Evolutionary conservation across 164 flowering plant genomes (phyloP).

Genomic region (Aristolochia contorta): DNA sequence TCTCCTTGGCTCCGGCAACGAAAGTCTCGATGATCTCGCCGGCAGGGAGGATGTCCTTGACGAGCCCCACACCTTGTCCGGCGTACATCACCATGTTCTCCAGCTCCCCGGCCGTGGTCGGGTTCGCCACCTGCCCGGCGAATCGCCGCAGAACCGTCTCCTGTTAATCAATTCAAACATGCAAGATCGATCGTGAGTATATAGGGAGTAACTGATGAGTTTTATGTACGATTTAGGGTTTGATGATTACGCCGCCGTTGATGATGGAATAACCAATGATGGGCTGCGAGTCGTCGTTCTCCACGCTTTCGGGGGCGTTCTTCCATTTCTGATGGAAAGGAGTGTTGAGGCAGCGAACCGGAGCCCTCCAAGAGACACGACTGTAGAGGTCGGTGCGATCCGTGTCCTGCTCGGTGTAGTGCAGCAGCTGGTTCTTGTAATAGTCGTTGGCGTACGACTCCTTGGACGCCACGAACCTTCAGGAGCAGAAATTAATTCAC

Average conservation of each 20-base stretch:
- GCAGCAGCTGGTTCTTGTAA: slow-evolving; percentile 22
- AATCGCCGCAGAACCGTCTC: slow-evolving; percentile 13
- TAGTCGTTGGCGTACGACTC: slow-evolving; percentile 25
- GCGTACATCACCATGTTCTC: slow-evolving; percentile 17
- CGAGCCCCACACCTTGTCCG: slow-evolving; percentile 24
- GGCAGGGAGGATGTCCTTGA: slow-evolving; percentile 17
- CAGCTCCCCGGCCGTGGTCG: slow-evolving; percentile 11
- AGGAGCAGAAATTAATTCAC: too few species aligned
- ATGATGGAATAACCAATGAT: slow-evolving; percentile 15
- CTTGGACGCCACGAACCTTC: slow-evolving; percentile 19
- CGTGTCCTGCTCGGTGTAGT: slow-evolving; percentile 17
- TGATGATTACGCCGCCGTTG: slow-evolving; percentile 6
- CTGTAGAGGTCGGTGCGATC: slow-evolving; percentile 21
- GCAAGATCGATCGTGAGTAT: too few species aligned
- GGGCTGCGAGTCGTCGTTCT: slow-evolving; percentile 16
- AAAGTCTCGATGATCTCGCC: slow-evolving; percentile 18
- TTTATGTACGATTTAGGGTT: background rate
- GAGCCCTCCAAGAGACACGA: slow-evolving; percentile 19
- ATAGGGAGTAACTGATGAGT: too few species aligned
- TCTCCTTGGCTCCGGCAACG: slow-evolving; percentile 17
- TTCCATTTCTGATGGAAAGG: slow-evolving; percentile 21
- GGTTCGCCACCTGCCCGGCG: slow-evolving; percentile 16
- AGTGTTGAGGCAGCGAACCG: slow-evolving; percentile 22
- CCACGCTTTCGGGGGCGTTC: slow-evolving; percentile 12
- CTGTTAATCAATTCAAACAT: background rate